Percentiles rank a stretch among this genome's conserved stretches.
Conservation (phyloP, 495 filamentous ascomycete genomes). For the Wilcoxina mikolae region DNA sequence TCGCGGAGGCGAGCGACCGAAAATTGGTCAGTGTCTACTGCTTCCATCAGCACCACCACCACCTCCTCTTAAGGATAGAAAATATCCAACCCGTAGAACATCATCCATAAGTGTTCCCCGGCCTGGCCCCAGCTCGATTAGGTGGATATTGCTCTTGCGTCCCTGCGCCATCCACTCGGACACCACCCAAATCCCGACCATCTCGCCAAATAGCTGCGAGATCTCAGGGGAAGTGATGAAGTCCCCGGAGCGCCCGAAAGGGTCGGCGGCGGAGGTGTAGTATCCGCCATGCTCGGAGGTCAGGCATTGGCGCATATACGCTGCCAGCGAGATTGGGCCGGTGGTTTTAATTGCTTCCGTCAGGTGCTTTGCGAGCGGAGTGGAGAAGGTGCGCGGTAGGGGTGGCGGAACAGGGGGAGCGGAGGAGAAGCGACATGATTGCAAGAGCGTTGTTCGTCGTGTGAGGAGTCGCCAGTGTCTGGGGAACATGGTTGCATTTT, state of each 20-base stretch:
- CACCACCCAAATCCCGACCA: slow-evolving; percentile 85
- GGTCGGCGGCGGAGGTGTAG: slow-evolving; percentile 69
- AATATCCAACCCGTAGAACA: slow-evolving; percentile 40
- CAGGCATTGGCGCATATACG: slow-evolving; percentile 97
- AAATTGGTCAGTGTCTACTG: slow-evolving; percentile 68
- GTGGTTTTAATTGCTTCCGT: slow-evolving; percentile 40
- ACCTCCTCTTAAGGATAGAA: too few relatives aligned
- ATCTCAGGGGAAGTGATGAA: slow-evolving; percentile 97
- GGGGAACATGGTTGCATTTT: too few relatives aligned
- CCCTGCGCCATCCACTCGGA: slow-evolving; percentile 94
- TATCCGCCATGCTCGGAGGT: slow-evolving; percentile 84
- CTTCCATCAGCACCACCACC: not conserved
- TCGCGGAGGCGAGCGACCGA: slow-evolving; percentile 54
- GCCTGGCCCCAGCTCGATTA: slow-evolving; percentile 88
- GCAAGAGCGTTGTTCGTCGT: not conserved
- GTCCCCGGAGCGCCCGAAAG: slow-evolving; percentile 80
- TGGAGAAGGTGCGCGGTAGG: not conserved
- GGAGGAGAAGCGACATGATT: not conserved
- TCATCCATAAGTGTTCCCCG: slow-evolving; percentile 96
- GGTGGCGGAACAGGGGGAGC: not conserved
- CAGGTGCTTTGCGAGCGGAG: not conserved
- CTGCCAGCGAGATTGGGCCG: slow-evolving; percentile 77
- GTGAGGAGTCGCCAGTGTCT: too few relatives aligned
- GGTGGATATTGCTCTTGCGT: slow-evolving; percentile 51
- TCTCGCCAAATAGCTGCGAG: slow-evolving; percentile 89